Base-by-base conservation (phyloP, 345 rosid species). In the Linum lewisii region DNA sequence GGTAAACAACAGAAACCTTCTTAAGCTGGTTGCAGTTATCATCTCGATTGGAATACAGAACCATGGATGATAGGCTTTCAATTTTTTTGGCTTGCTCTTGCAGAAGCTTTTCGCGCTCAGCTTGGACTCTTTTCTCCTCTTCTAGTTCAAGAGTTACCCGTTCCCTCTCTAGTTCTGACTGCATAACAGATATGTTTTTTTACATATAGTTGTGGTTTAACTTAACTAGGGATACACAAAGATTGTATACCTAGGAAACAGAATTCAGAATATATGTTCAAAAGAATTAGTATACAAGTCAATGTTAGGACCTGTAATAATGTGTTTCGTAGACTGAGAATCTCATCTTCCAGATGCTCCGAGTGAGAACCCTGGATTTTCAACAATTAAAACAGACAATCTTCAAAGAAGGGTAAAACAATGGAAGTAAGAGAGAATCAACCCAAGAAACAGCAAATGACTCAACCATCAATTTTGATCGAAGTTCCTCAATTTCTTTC, bases 401-500 rank as follows among this genome's bases (percentile, higher is more conserved):
- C 29, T 60, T 50, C 21, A 25, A 15, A 22, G 23, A 45, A 53
- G 37, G 38, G 38, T 63, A 62, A 68, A 22, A 36, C 59, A 18
- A 57, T 32, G 51, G 58, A 54, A 68, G 23, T 42, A 59, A n/a
- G 51, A 51, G 37, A 26, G 51, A 22, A 67, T 5, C 18, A 36
- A 42, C 54, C 32, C 54, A 54, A 24, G 2, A 50, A 29, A 44
- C 5, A 10, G 55, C 37, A 65, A 37, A 51, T 47, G 21, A 19
- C 49, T 65, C 21, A 63, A 83, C 98, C 90, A 77, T 84, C 67
- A 88, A 72, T 77, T 92, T 92, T 66, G 88, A 87, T 64, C 95
- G 83, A 73, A 92, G 96, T 77, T 92, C 93, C 76, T 88, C 98
- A 63, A 92, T 92, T 73, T 92, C 98, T 75, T 84, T 92, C 83